A percentile compares a stretch with the other conserved stretches of the same genome.
phyloP scores from a whole-genome alignment of 2,329 filamentous ascomycete genomes.

The Trichoderma sp. region DNA sequence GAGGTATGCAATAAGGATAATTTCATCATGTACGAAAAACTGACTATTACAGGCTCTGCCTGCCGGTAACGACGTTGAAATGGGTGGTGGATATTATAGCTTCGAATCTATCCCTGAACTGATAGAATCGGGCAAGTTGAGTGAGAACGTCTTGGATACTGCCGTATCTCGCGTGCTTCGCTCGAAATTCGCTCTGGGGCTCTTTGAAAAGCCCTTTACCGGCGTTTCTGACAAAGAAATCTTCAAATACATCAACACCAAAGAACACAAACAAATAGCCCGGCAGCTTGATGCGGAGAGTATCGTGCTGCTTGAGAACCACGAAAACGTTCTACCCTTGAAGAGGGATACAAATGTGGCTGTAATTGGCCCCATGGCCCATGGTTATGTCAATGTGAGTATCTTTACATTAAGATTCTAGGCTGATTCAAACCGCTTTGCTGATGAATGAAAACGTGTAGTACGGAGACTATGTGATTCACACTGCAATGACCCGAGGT shows the following conservation, averaged over 20 bases:
- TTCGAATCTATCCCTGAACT: neutral
- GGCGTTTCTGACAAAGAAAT: constrained; percentile 2
- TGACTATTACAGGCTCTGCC: neutral
- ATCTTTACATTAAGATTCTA: neutral
- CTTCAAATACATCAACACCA: neutral
- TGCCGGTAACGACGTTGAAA: constrained; percentile 7
- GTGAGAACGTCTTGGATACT: neutral
- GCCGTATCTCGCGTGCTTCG: constrained; percentile 3
- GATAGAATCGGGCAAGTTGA: neutral
- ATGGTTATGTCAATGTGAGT: neutral
- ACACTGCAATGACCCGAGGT: constrained; percentile 12
- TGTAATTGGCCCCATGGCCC: constrained; percentile 1
- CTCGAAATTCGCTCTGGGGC: neutral
- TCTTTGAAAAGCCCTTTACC: constrained; percentile 1
- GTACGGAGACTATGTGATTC: constrained; percentile 11
- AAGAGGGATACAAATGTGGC: constrained; percentile 5
- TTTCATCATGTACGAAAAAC: neutral
- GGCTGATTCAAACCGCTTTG: neutral
- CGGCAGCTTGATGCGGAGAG: constrained; percentile 2
- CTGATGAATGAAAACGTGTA: neutral
- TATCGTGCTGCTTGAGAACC: constrained; percentile 5
- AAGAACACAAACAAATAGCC: neutral
- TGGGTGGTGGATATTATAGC: constrained; percentile 9
- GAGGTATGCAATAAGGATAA: neutral
- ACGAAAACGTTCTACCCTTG: neutral